A percentile compares a stretch with the other conserved stretches of the same genome.
Evolutionary conservation across 2,329 filamentous ascomycete species (phyloP).

Genomic region (Septoria linicola): DNA sequence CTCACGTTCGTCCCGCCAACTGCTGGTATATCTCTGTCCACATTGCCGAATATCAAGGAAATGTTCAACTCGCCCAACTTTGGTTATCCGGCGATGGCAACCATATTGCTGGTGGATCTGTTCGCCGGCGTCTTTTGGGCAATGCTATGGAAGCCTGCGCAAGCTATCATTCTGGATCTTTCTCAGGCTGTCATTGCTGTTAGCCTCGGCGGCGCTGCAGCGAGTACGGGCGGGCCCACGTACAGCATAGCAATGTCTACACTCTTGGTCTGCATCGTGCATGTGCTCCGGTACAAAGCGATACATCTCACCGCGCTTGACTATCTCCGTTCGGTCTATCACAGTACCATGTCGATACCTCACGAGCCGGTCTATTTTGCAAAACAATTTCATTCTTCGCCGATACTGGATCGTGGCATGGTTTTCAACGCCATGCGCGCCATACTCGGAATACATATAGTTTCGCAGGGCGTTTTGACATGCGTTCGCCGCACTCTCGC

Average conservation of each 20-base stretch:
- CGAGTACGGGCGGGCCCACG: conserved; percentile 65
- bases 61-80: conserved; percentile 79
- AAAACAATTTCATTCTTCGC: conserved; percentile 33
- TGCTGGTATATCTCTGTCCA: conserved; percentile 64
- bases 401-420: conserved; percentile 35
- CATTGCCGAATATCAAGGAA: conserved; percentile 77
- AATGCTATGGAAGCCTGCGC: conserved; percentile 81
- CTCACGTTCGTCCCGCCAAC: conserved; percentile 84
- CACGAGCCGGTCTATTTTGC: conserved; percentile 35
- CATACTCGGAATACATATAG: conserved; percentile 40
- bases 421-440: conserved; percentile 35
- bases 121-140: conserved; percentile 77
- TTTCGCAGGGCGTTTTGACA: conserved; percentile 40
- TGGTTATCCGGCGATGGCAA: conserved; percentile 81
- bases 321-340: conserved; percentile 40
- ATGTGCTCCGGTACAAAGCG: conserved; percentile 55
- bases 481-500: conserved; percentile 39
- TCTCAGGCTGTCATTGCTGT: conserved; percentile 92
- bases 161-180: conserved; percentile 83
- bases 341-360: conserved; percentile 37
- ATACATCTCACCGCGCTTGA: conserved; percentile 41
- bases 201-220: conserved; percentile 79
- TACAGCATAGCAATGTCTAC: conserved; percentile 71
- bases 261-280: conserved; percentile 59
- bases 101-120: conserved; percentile 80